Evolutionary conservation across 345 rosid genomes (phyloP), one percentile per base, ranked within the genome.

Genomic region (Fremontodendron californicum): DNA sequence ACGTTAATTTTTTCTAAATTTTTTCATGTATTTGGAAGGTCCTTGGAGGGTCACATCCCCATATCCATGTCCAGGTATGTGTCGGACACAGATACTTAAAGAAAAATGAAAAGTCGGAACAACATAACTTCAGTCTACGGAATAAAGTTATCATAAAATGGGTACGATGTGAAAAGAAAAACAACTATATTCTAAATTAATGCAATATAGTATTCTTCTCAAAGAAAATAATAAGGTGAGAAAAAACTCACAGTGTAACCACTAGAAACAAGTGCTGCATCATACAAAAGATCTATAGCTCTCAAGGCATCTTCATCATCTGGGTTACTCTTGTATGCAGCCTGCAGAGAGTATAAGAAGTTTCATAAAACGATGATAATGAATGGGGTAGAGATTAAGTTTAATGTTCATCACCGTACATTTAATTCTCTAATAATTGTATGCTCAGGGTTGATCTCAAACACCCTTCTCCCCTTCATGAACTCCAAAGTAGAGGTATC

Each of bases 391-490:
- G 71, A 76, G 23, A 48, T 12, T 29, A 75, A 43, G 23, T 43
- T 45, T 16, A 67, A 8, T 10, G 42, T 52, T 29, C 23, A 19
- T 16, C 62, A 21, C 19, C 85, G 6, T 85, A 93, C 99, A 76
- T 82, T 87, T 69, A 93, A 82, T 86, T 79, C 90, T 80, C 79
- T 84, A 71, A 96, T 92, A 37, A 96, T 96, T 21, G 88, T 84
- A 82, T 96, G 99, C 45, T 91, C 91, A 3, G 97, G 98, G 79
- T 96, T 96, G 85, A 96, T 93, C 88, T 96, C 99, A 67, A 96
- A 90, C 84, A 96, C 96, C 79, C 97, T 90, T 85, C 99, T 93
- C 79, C 95, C 89, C 83, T 86, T 93, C 99, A 96, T 96, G 89
- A 92, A 93, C 78, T 93, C 98, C 71, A 93, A 75, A 92, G 87